Percentiles rank a stretch among this genome's conserved stretches.
phyloP scores from a whole-genome alignment of 768 basidiomycete genomes.

The Collybiopsis confluens region DNA sequence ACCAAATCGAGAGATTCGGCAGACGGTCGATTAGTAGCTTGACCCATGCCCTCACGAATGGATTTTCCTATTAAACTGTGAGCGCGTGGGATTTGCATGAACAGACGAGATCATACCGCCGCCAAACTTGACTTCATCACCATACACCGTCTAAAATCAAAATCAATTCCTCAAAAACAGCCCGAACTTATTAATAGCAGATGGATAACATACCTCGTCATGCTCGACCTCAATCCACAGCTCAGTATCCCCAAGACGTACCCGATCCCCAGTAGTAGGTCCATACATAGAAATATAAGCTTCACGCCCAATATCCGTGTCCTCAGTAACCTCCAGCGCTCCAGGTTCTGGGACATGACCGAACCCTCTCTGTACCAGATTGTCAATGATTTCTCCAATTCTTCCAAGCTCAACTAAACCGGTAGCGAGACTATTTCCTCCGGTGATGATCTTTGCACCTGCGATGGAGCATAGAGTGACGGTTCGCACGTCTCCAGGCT shows the following conservation, averaged over 20 bases:
- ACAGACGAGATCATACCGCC: constrained; percentile 52
- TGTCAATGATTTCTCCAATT: constrained; percentile 42
- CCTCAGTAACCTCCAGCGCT: constrained; percentile 43
- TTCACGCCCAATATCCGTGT: constrained; percentile 60
- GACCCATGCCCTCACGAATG: constrained; percentile 96
- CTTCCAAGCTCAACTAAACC: constrained; percentile 43
- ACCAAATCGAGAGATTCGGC: constrained; percentile 79
- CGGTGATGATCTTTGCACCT: constrained; percentile 67
- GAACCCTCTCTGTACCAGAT: constrained; percentile 60
- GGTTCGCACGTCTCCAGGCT: constrained; percentile 86
- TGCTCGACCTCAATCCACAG: constrained; percentile 92
- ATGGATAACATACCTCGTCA: constrained; percentile 54
- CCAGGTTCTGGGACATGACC: constrained; percentile 65
- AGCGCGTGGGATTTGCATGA: neutral
- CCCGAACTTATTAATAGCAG: neutral
- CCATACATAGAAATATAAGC: constrained; percentile 93
- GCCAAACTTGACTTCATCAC: constrained; percentile 97
- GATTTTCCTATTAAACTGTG: constrained; percentile 61
- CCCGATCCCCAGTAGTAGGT: constrained; percentile 86
- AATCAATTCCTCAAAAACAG: neutral
- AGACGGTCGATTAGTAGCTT: constrained; percentile 70
- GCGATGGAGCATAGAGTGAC: constrained; percentile 78
- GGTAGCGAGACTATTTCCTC: constrained; percentile 73
- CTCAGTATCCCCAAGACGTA: constrained; percentile 83
- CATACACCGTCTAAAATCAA: constrained; percentile 66